These are phyloP conservation scores for Tylopilus intermedius DNA, from an alignment of 768 basidiomycete genomes.

Conservation along the genomic window DNA sequence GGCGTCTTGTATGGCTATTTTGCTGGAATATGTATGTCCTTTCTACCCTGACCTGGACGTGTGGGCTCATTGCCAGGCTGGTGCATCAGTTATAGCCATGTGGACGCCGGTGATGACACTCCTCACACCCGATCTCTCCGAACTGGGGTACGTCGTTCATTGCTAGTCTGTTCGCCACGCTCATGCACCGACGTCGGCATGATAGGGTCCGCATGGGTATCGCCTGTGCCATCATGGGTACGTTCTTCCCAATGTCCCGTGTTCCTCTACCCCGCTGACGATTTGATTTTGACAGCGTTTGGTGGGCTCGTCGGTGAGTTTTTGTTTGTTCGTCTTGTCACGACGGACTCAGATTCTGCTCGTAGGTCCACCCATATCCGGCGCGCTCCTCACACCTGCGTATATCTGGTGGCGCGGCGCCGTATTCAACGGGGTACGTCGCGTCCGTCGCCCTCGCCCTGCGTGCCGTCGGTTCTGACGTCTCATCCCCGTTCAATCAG, in stretches of 20 bases:
- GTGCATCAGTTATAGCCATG: conserved; percentile 32
- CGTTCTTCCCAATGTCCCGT: neutral
- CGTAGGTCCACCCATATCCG: conserved; percentile 51
- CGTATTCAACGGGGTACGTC: conserved; percentile 44
- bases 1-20: conserved; percentile 49
- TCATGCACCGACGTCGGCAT: neutral
- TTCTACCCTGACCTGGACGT: neutral
- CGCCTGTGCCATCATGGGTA: conserved; percentile 45
- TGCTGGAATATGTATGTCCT: conserved; percentile 40
- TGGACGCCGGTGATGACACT: conserved; percentile 42
- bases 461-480: neutral
- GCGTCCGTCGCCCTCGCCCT: too few relatives aligned
- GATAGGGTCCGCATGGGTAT: conserved; percentile 43
- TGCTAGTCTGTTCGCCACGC: too few relatives aligned
- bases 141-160: conserved; percentile 40
- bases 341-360: neutral
- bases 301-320: conserved; percentile 23
- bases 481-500: conserved; percentile 3
- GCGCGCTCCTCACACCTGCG: conserved; percentile 45
- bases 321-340: neutral
- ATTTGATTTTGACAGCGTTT: conserved; percentile 9
- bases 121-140: conserved; percentile 43
- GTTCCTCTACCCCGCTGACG: neutral
- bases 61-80: neutral
- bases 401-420: conserved; percentile 59